These are phyloP conservation scores for Microcyclosporella mali DNA, from an alignment of 2,329 filamentous ascomycete species.

Conservation along the genomic window DNA sequence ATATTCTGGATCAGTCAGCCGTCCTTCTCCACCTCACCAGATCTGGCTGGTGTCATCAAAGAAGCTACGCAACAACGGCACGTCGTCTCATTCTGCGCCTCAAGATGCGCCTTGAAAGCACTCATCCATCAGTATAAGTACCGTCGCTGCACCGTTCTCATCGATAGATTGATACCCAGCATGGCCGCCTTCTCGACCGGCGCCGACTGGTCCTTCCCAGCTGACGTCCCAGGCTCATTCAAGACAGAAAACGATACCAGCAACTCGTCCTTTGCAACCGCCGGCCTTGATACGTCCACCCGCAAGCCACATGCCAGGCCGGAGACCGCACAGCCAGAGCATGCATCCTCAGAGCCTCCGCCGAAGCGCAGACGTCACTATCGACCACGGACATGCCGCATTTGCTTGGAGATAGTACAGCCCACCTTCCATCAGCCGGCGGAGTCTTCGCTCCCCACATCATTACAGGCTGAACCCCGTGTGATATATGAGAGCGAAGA, in stretches of 20 bases:
- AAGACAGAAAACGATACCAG: not conserved
- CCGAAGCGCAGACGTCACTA: constrained; percentile 46
- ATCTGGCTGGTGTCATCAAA: no score
- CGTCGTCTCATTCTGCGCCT: no score
- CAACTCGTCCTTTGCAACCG: not conserved
- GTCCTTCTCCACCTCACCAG: no score
- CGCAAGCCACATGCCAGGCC: not conserved
- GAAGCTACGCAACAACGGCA: no score
- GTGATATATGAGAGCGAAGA: constrained; percentile 67
- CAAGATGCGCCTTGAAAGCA: no score
- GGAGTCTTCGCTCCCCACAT: constrained; percentile 47
- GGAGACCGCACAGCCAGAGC: constrained; percentile 18
- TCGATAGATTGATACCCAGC: not conserved
- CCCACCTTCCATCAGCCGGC: constrained; percentile 49
- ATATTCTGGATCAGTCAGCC: no score
- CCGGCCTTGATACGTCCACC: not conserved
- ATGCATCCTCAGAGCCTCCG: constrained; percentile 8
- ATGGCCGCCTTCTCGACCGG: constrained; percentile 40
- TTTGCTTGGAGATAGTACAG: constrained; percentile 70
- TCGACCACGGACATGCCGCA: constrained; percentile 72
- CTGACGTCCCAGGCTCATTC: constrained; percentile 36
- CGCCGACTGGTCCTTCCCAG: constrained; percentile 43
- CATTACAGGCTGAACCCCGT: constrained; percentile 51
- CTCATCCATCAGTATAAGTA: not conserved
- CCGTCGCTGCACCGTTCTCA: not conserved